Base-by-base conservation (phyloP, 73 alveolate species). In the Blepharisma japonicum region DNA sequence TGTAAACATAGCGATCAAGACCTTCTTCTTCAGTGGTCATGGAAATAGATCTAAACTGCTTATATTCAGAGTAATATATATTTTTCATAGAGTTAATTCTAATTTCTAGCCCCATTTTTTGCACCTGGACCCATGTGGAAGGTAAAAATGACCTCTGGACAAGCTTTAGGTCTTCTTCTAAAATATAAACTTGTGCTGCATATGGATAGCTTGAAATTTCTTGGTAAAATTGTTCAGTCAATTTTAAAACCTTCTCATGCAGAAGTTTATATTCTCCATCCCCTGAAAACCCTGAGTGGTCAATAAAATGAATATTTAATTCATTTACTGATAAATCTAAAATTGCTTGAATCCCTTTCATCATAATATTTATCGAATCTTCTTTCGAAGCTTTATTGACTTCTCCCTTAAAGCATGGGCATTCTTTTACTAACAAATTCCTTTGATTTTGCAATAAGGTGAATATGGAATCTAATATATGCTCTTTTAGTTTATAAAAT, bases 241-340 rank as follows among this genome's bases (percentile, higher is more conserved):
- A 8, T 25, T 39, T 61, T 18, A 14, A n/a, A 25, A 61, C 23
- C 46, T 61, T 61, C 4, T 61, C 47, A 8, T 61, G 48, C 23
- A 61, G 46, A n/a, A 61, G 2, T 48, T 14, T 14, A 25, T 61
- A 61, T 14, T 14, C 11, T 61, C 23, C 47, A 14, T 61, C 74
- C 2, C 50, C 38, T 18, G 38, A 11, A 25, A 61, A 61, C 23
- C 23, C 46, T 20, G 74, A 20, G 5, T 61, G 74, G 5, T 61
- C 74, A 25, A 61, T 61, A 5, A 14, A 61, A n/a, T 61, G 74
- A 61, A 61, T 14, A 61, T 14, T 61, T 9, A 61, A 39, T 25
- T 61, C 74, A 25, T 61, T 61, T 20, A n/a, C 74, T 14, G 47
- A 14, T 11, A 61, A 20, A 25, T 61, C 74, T 8, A 61, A 8